Base-by-base conservation (phyloP, 23 red algal genomes). In the Pyropia yezoensis region DNA sequence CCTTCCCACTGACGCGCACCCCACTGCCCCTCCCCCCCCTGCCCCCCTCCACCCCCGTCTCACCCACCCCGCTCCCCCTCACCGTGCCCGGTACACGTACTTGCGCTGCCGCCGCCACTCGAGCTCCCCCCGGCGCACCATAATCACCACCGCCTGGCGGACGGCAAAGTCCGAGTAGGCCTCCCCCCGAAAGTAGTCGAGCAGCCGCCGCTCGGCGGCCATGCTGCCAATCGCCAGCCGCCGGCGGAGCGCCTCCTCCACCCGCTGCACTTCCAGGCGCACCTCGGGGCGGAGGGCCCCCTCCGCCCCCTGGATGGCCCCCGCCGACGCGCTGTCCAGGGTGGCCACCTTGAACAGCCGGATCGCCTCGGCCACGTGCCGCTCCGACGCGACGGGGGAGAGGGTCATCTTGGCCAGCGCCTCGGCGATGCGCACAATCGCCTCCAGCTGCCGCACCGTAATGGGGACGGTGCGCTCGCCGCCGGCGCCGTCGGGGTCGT, bases 341-440 rank as follows among this genome's bases (percentile, higher is more conserved):
- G 92, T 96, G 16, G 92, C 85, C 56, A 96, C 92, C 16, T 80
- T 79, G 77, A 98, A 98, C 50, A 98, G 76, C 2, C 94, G 73
- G 57, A 98, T 66, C 23, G 94, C 94, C 59, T 98, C 94, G 24
- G 78, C 76, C 12, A 85, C 94, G 54, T 98, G 79, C 5, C 66
- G 34, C 49, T 85, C 85, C 11, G 78, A 87, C 22, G 85, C 87
- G 22, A 75, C 55, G 26, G 58, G 19, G 32, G 74, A 57, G 24
- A 98, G 85, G 20, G 73, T 77, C 94, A 98, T 98, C 57, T 98
- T 98, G 9, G 92, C 92, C 16, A 96, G 26, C 65, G 85, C 84
- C 65, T 96, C 92, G 14, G 92, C 80, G 33, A 96, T 65, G 45
- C 92, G 75, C 18, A 96, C 79, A 30, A 96, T 84, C 1, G 92